Evolutionary conservation across 805 yeast species (phyloP), one percentile per base, ranked within the genome.

Genomic region (Hanseniaspora taiwanica): DNA sequence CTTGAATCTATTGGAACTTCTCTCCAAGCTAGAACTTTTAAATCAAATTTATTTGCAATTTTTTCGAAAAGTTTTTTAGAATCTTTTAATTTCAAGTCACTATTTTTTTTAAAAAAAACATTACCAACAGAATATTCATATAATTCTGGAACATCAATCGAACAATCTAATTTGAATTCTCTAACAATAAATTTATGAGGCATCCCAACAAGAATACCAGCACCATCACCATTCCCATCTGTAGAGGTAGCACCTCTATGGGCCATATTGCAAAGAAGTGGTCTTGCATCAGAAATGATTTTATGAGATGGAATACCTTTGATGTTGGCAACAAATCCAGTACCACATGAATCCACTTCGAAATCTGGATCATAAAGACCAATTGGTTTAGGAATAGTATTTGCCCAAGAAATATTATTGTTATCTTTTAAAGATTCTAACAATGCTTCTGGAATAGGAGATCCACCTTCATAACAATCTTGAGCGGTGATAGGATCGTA

Each of bases 211-310:
- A 89, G 76, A 46, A 89, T 85, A 61, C 98, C 98, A 21, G 98
- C 98, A 63, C 98, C 98, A 59, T 89, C 98, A 63, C 98, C 98
- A 59, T 89, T 96, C 18, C 96, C 94, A 56, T 87, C 95, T 1
- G 85, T 70, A 44, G 95, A 94, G 45, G 87, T 96, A 32, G 97
- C 97, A 58, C 98, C 98, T 66, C 98, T 77, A 63, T 89, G 98
- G 46, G 96, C 83, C 98, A 89, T 91, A 65, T 91, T 89, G 67
- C 97, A 87, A 41, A 89, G 75, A 53, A 89, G 66, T 56, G 74
- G 76, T 50, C 76, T 69, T 33, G 95, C 95, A 65, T 91, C 97
- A 33, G 93, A 77, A 44, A 89, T 86, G 51, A 89, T 85, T 58
- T 87, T 86, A 67, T 91, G 98, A 40, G 93, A 79, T 21, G 77